Evolutionary conservation across 139 green algal genomes (phyloP), one percentile per base, ranked within the genome.

Genomic region (Mesostigma viride): DNA sequence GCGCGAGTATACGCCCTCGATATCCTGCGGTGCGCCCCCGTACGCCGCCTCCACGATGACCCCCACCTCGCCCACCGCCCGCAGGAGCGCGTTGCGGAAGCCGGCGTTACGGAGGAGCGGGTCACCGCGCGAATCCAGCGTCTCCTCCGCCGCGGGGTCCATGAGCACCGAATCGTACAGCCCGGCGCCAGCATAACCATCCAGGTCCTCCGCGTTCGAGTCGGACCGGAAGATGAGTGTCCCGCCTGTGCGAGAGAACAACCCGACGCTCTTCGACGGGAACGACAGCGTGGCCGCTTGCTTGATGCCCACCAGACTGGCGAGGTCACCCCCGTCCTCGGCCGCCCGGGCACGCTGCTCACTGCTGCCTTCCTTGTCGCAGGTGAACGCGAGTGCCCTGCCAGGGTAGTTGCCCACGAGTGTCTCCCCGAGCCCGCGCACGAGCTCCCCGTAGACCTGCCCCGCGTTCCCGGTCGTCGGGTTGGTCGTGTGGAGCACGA

Each of bases 401-500:
- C 88, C 88, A 0, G 88, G 83, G 58, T 84, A 71, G 76, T 90
- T 92, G 65, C 83, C 85, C 31, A 94, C 88, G 26, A 94, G 80
- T 1, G 84, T 80, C 65, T 94, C 88, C 1, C 88, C 88, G 77
- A 94, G 84, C 59, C 88, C 88, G 61, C 79, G 61, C 53, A 95
- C 87, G 59, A 91, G 48, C 74, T 95, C 88, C 1, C 85, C 87
- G 44, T 65, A 84, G 69, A 27, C 34, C 26, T 0, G 35, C 65
- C 58, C 45, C 82, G 71, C 56, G 0, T 65, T 48, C 58, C 67
- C 70, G 8, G 74, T 88, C 65, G 64, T 84, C 68, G 90, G 90
- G 79, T 96, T 95, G 62, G 81, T 81, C 31, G 90, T 95, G 85
- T 96, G 90, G 77, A 95, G 92, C 17, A 96, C 90, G 73, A 94